These are phyloP conservation scores for Tilletia walkeri DNA, from an alignment of 1,284 basidiomycete genomes.

Conservation along the genomic window DNA sequence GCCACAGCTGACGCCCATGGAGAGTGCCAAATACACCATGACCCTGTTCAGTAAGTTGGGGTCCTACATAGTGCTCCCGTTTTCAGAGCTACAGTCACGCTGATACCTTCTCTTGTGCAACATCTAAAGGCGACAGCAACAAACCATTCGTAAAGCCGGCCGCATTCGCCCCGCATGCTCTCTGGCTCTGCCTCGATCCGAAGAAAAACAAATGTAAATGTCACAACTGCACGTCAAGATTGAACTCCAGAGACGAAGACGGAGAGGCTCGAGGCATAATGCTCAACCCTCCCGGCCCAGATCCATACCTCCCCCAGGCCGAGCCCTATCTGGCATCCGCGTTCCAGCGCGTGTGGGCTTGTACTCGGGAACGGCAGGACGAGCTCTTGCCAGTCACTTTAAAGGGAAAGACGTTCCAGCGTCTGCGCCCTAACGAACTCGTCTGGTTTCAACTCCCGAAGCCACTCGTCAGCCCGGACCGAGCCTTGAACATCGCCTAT, in stretches of 20 bases:
- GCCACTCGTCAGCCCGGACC: background rate
- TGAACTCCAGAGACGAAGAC: background rate
- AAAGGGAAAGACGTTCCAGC: background rate
- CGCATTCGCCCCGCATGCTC: background rate
- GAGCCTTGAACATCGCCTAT: background rate
- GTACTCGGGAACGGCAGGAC: background rate
- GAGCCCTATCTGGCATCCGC: background rate
- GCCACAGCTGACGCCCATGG: background rate
- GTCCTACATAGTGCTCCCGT: background rate
- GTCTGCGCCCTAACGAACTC: background rate
- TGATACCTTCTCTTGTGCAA: background rate
- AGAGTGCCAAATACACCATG: background rate
- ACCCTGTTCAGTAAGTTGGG: background rate
- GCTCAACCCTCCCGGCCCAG: background rate
- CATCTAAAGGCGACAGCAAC: background rate
- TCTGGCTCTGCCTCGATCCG: constrained; percentile 7
- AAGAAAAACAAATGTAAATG: background rate
- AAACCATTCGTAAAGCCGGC: background rate
- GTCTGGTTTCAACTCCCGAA: constrained; percentile 10
- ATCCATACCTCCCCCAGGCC: background rate
- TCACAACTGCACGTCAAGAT: background rate
- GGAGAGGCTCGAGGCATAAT: background rate
- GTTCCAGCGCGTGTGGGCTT: constrained; percentile 2
- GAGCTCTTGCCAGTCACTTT: background rate
- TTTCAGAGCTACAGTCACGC: background rate